These are phyloP conservation scores for Pelargonium citronellum DNA, from an alignment of 441 rosid species.

Conservation along the genomic window DNA sequence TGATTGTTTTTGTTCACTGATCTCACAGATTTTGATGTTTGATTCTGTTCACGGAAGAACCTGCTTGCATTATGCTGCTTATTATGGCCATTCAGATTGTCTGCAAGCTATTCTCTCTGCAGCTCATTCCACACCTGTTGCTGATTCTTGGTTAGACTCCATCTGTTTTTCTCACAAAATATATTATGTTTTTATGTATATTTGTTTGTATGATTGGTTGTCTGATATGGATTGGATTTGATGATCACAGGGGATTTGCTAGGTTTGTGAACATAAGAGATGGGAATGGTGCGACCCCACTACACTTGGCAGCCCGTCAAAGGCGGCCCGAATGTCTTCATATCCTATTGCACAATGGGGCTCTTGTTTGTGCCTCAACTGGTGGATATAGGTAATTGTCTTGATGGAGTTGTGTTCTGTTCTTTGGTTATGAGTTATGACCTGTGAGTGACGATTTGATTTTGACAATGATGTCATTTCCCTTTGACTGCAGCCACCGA, in stretches of 20 bases:
- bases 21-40: constrained; percentile 54
- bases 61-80: constrained; percentile 73
- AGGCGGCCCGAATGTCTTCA: constrained; percentile 52
- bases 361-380: constrained; percentile 68
- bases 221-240: constrained; percentile 4
- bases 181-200: background rate
- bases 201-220: background rate
- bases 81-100: constrained; percentile 58
- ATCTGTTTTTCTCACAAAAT: background rate
- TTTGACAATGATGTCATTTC: background rate
- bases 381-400: constrained; percentile 59
- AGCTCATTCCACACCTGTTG: constrained; percentile 58
- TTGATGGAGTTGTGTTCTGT: background rate
- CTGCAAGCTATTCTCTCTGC: constrained; percentile 53
- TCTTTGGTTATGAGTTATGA: constrained; percentile 18
- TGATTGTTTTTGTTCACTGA: constrained; percentile 1
- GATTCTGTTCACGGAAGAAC: constrained; percentile 66
- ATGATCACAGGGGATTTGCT: constrained; percentile 51
- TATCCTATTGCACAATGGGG: constrained; percentile 57
- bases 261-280: constrained; percentile 70
- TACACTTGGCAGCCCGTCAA: constrained; percentile 70
- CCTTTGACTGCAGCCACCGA: constrained; percentile 48
- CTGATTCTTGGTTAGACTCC: constrained; percentile 49
- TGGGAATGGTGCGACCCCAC: constrained; percentile 61
- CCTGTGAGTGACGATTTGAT: background rate